Conservation (phyloP, 2,329 filamentous ascomycete genomes). For the Venturia aucupariae region DNA sequence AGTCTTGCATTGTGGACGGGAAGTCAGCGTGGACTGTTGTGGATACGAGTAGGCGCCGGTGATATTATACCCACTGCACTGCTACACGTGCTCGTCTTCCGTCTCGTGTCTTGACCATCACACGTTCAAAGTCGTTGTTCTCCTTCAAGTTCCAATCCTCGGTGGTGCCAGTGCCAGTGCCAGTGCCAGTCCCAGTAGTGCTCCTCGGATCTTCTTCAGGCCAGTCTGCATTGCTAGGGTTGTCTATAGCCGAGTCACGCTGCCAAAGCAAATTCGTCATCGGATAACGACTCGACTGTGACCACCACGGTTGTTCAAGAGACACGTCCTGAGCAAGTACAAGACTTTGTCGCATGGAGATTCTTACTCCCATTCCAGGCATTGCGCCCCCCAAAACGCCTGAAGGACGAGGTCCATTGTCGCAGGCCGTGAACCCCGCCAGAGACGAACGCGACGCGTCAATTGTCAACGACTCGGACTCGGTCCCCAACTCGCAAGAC, state of each 20-base stretch:
- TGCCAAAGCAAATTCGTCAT: conserved; percentile 7
- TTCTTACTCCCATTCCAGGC: not conserved
- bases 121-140: too few relatives aligned
- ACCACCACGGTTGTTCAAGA: not conserved
- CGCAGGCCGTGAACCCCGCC: not conserved
- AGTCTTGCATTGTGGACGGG: too few relatives aligned
- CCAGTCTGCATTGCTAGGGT: conserved; percentile 3
- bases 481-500: conserved; percentile 4
- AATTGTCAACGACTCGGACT: not conserved
- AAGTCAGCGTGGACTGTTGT: not conserved
- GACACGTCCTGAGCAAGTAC: not conserved
- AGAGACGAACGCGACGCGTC: conserved; percentile 7
- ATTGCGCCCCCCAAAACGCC: not conserved
- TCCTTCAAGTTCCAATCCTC: too few relatives aligned
- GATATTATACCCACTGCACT: not conserved
- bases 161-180: not conserved
- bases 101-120: not conserved
- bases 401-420: not conserved
- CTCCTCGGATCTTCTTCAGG: not conserved
- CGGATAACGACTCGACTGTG: not conserved
- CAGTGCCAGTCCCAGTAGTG: too few relatives aligned
- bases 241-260: conserved; percentile 1
- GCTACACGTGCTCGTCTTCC: not conserved
- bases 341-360: not conserved
- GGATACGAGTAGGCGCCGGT: not conserved